A percentile compares a stretch with the other conserved stretches of the same genome.
Evolutionary conservation across 2,329 filamentous ascomycete species (phyloP).

Genomic region (Malbranchea cinnamomea): DNA sequence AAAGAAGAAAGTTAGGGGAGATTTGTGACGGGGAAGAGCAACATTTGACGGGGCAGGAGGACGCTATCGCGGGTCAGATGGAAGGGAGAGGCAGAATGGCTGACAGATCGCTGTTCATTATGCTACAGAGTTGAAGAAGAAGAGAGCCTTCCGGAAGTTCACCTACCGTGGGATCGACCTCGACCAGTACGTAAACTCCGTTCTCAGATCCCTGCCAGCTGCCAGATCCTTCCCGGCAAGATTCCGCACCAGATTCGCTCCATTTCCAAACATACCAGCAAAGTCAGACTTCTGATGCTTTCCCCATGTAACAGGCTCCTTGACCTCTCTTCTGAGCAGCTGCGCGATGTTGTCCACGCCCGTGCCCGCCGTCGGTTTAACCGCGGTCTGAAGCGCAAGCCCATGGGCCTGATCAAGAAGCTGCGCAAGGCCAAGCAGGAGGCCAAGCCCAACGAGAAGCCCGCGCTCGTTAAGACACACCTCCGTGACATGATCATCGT

Average conservation of each 20-base stretch:
- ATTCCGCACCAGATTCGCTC: conserved; percentile 8
- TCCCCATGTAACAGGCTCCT: conserved; percentile 55
- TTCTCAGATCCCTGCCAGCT: neutral
- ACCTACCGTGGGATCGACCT: conserved; percentile 99
- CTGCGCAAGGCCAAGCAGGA: conserved; percentile 99
- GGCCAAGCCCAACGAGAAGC: conserved; percentile 99
- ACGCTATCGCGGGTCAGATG: conserved; percentile 1
- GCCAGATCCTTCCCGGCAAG: conserved; percentile 3
- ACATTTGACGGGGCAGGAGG: too few relatives aligned
- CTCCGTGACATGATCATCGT: conserved; percentile 99
- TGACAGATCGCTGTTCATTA: conserved; percentile 10
- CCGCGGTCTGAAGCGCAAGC: conserved; percentile 98
- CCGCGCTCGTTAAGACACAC: conserved; percentile 97
- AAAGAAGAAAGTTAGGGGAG: too few relatives aligned
- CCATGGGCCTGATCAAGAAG: conserved; percentile 99
- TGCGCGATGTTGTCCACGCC: conserved; percentile 98
- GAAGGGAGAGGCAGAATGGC: conserved; percentile 5
- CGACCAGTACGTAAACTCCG: conserved; percentile 64
- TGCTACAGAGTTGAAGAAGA: conserved; percentile 95
- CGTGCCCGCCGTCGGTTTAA: conserved; percentile 98
- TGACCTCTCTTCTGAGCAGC: conserved; percentile 95
- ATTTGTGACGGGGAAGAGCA: too few relatives aligned
- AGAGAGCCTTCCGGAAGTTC: conserved; percentile 99
- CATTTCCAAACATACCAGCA: conserved; percentile 17
- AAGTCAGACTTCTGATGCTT: conserved; percentile 10